A percentile compares a stretch with the other conserved stretches of the same genome.
phyloP scores from a whole-genome alignment of 1,139 yeast genomes.

The Magnusiomyces ingens region DNA sequence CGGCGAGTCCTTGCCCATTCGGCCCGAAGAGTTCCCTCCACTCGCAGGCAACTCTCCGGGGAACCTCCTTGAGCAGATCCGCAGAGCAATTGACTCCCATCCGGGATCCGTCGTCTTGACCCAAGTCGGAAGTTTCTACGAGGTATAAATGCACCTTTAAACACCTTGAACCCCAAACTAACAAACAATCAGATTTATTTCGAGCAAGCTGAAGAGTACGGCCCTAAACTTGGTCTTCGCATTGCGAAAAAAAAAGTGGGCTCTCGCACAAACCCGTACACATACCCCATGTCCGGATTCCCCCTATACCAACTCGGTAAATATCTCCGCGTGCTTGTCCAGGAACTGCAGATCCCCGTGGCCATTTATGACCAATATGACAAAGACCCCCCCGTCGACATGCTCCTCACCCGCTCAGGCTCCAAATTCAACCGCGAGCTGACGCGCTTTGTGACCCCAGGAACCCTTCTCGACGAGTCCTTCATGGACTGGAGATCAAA shows the following conservation, averaged over 20 bases:
- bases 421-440: constrained; percentile 59
- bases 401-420: constrained; percentile 6
- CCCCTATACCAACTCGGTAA: constrained; percentile 67
- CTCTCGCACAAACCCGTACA: constrained; percentile 35
- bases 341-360: constrained; percentile 60
- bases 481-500: constrained; percentile 67
- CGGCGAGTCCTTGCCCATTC: too few relatives aligned
- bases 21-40: too few relatives aligned
- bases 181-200: constrained; percentile 46
- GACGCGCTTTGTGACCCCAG: constrained; percentile 81
- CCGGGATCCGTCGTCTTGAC: constrained; percentile 72
- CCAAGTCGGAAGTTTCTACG: constrained; percentile 90
- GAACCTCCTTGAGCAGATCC: constrained; percentile 12
- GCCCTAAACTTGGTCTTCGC: constrained; percentile 61
- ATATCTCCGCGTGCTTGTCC: constrained; percentile 66
- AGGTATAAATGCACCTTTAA: constrained; percentile 29
- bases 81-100: constrained; percentile 42
- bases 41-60: constrained; percentile 12
- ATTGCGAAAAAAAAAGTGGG: constrained; percentile 40
- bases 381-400: constrained; percentile 1
- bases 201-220: constrained; percentile 75
- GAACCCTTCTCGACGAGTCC: constrained; percentile 84
- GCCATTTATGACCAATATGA: constrained; percentile 69
- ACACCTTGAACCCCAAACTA: too few relatives aligned
- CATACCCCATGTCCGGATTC: constrained; percentile 86